A percentile compares a stretch with the other conserved stretches of the same genome.
Evolutionary conservation across 2,329 filamentous ascomycete species (phyloP).

Genomic region (Ustulina deusta): DNA sequence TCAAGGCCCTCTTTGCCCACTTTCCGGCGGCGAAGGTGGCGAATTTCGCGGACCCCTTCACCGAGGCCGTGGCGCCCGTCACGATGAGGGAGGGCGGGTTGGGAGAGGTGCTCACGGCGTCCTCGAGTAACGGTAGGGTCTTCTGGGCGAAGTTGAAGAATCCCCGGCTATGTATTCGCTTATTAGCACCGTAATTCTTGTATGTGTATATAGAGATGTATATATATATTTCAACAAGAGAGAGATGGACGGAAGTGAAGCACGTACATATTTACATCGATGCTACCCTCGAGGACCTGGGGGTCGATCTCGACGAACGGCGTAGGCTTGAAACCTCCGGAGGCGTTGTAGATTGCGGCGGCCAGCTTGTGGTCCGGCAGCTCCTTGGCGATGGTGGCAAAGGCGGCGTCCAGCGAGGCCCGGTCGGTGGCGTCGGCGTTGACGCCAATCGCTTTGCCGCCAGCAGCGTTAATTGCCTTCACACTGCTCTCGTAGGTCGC

Average conservation of each 20-base stretch:
- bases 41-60: constrained; percentile 74
- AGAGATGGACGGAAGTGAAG: background rate
- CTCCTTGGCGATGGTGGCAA: constrained; percentile 70
- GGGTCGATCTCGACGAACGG: constrained; percentile 67
- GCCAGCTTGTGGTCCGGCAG: constrained; percentile 67
- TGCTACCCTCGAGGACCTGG: constrained; percentile 61
- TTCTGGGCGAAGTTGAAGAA: constrained; percentile 78
- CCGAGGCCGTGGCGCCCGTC: constrained; percentile 78
- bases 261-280: constrained; percentile 61
- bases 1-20: constrained; percentile 75
- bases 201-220: too few relatives aligned
- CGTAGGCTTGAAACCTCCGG: constrained; percentile 60
- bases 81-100: constrained; percentile 79
- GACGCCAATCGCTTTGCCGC: constrained; percentile 78
- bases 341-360: constrained; percentile 80
- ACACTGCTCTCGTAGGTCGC: constrained; percentile 74
- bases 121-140: constrained; percentile 73
- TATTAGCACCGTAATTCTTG: background rate
- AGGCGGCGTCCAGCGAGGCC: constrained; percentile 60
- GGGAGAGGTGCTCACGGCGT: constrained; percentile 60
- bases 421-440: constrained; percentile 70
- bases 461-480: constrained; percentile 72
- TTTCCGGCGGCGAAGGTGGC: constrained; percentile 76
- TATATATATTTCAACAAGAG: background rate
- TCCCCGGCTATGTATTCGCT: constrained; percentile 61